Evolutionary conservation across 768 basidiomycete species (phyloP), one percentile per base, ranked within the genome.

Genomic region (Serendipita sp.): DNA sequence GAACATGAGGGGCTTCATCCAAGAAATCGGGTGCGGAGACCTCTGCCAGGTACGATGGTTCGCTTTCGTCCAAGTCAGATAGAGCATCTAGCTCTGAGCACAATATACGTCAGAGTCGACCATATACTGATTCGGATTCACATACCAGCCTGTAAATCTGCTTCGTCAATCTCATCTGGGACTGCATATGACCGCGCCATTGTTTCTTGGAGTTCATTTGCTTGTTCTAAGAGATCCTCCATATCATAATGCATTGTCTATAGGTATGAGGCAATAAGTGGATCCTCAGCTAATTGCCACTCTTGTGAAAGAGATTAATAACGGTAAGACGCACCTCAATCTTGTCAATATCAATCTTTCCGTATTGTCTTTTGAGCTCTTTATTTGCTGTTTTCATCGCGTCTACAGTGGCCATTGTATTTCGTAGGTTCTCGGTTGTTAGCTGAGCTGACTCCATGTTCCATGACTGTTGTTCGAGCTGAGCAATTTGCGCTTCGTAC

Each of bases 321-420:
- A 17, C 64, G 3, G 26, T 24, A 43, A 16, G 42, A 69, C 80
- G 65, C 65, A 95, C 94, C 79, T 98, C 96, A 68, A 99, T 97
- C 82, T 96, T 94, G 78, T 95, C 91, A 67, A 99, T 83, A 70
- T 99, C 85, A 66, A 98, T 84, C 77, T 93, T 96, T 24, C 94
- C 94, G 70, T 98, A 99, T 75, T 97, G 94, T 72, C 88, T 92
- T 76, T 83, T 83, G 75, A 99, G 81, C 73, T 97, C 94, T 76
- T 94, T 97, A 75, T 97, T 98, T 17, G 96, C 94, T 17, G 79
- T 70, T 71, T 91, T 83, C 93, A 99, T 97, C 3, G 93, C 96
- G 67, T 96, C 91, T 30, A 98, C 83, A 0, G 96, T 97, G 13
- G 91, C 95, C 95, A 99, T 98, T 69, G 96, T 98, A 72, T 97